Percentiles rank a stretch among this genome's conserved stretches.
phyloP scores from a whole-genome alignment of 805 yeast genomes.

The Maudiozyma barnettii region DNA sequence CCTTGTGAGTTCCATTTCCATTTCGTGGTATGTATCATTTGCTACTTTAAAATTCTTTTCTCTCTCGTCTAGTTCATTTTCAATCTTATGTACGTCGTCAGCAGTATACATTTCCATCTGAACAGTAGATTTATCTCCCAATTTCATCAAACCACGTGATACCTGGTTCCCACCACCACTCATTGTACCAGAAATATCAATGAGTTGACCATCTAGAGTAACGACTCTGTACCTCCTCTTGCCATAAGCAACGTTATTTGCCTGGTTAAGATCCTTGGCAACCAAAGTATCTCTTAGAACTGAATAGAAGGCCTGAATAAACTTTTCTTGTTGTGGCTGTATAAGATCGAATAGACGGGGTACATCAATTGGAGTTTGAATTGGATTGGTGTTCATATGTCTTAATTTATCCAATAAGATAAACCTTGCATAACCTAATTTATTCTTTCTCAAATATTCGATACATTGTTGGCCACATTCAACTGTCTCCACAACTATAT shows the following conservation, averaged over 20 bases:
- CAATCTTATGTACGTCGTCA: constrained; percentile 47
- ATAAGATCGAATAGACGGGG: constrained; percentile 83
- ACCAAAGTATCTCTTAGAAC: constrained; percentile 83
- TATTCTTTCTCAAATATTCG: constrained; percentile 70
- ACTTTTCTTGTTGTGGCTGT: constrained; percentile 52
- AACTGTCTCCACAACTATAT: constrained; percentile 80
- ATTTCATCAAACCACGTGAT: constrained; percentile 66
- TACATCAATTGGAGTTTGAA: constrained; percentile 63
- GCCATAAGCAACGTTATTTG: constrained; percentile 83
- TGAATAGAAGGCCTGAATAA: constrained; percentile 82
- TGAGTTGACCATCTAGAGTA: constrained; percentile 82
- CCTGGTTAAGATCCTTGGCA: constrained; percentile 66
- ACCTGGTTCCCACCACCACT: constrained; percentile 85
- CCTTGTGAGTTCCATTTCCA: constrained; percentile 48
- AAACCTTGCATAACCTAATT: constrained; percentile 83
- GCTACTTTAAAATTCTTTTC: constrained; percentile 47
- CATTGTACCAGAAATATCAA: constrained; percentile 90
- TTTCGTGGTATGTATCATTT: constrained; percentile 43
- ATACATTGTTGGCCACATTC: constrained; percentile 69
- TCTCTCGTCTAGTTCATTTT: constrained; percentile 39
- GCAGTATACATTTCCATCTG: constrained; percentile 30
- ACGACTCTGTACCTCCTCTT: constrained; percentile 77
- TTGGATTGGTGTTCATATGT: constrained; percentile 45
- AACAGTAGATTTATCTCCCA: neutral
- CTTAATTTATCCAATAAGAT: constrained; percentile 70